Evolutionary conservation across 1,284 basidiomycete species (phyloP), one percentile per base, ranked within the genome.

Genomic region (Blastosporella zonata): DNA sequence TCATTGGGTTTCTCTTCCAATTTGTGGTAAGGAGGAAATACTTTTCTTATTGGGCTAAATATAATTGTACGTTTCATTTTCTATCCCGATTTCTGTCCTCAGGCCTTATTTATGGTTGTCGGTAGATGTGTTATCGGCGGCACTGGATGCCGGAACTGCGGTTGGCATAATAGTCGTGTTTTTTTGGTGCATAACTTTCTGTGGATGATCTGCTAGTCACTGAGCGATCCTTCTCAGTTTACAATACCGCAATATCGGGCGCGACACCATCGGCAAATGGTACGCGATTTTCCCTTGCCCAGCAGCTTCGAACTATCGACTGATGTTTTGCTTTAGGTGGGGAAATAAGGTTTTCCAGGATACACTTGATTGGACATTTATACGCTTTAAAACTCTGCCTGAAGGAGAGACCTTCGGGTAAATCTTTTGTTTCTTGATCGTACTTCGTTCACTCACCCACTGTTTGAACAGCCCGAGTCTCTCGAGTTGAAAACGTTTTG

Each of bases 21-120:
- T 81, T 73, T 55, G 59, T 73, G 37, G 64, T 77, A 20, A 64
- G 75, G 43, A 64, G 74, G 54, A 67, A 67, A 52, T 63, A 73
- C 55, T 77, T 77, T 53, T 67, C 73, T 0, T 82, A 78, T 70
- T 84, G 81, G 81, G 73, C 75, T 28, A 81, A 81, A 64, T 81
- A 78, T 67, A 79, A 80, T 61, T 79, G 78, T 72, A 55, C 50
- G 72, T 60, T 15, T 22, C 23, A 17, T 13, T 17, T 17, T 10
- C 3, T 13, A 13, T 20, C 5, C 6, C 29, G 3, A 9, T 7
- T 31, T 31, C 5, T 31, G 29, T 40, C 18, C 43, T 51, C 6
- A 49, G n/a, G n/a, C n/a, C n/a, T n/a, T 43, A 17, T 18, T n/a
- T 27, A 20, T 37, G 7, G 18, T 20, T n/a, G 3, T 18, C 35